Evolutionary conservation across 257 asterid species (phyloP).

Genomic region (Nicotiana knightiana): DNA sequence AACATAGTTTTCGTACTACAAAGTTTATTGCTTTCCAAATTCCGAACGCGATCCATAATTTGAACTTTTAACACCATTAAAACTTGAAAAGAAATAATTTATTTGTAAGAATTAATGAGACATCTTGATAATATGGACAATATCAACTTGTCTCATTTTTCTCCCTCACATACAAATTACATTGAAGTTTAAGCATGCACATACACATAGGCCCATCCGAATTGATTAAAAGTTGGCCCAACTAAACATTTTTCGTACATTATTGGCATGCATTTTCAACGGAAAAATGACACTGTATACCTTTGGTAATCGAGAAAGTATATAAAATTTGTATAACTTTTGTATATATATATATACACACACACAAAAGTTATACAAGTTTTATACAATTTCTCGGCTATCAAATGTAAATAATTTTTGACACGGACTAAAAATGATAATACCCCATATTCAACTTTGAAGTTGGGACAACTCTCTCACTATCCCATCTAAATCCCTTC

Average conservation of each 20-base stretch:
- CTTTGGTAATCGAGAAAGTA: no score
- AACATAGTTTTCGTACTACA: not conserved
- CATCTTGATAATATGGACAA: not conserved
- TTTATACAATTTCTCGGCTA: no score
- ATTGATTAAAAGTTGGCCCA: not conserved
- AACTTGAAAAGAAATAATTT: no score
- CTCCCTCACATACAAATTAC: not conserved
- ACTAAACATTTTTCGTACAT: no score
- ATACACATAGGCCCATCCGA: not conserved
- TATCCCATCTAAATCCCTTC: slow-evolving; percentile 35
- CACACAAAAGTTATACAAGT: no score
- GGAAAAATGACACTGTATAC: no score
- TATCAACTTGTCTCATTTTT: not conserved
- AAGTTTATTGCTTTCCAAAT: not conserved
- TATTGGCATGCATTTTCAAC: no score
- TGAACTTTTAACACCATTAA: not conserved
- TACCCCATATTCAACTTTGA: no score
- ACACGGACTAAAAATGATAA: no score
- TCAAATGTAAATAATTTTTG: no score
- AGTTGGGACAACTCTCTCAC: slow-evolving; percentile 28
- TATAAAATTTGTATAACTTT: no score
- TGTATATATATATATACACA: no score
- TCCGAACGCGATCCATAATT: not conserved
- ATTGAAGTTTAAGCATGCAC: not conserved
- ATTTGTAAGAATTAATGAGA: not conserved